Evolutionary conservation across 495 filamentous ascomycete genomes (phyloP), one percentile per base, ranked within the genome.

Genomic region (Massariosphaeria phaeospora): DNA sequence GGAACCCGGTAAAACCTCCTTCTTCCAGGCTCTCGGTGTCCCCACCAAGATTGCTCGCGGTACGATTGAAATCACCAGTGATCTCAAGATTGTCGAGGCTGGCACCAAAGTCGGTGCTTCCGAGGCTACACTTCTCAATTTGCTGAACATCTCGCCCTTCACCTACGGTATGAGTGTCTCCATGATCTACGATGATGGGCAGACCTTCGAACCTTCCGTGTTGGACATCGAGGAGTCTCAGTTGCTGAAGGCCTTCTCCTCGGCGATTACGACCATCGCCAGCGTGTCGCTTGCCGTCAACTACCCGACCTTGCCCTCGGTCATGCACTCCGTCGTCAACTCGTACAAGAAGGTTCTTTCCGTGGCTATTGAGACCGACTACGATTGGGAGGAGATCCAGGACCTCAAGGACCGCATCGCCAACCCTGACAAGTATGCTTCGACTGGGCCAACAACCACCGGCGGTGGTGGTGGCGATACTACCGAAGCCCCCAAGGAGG

Each of bases 11-110:
- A 99, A 99, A 85, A 99, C 93, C 66, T 96, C 93, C 66, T 99
- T 99, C 90, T 99, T 99, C 89, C 93, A 99, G 82, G 93, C 93
- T 70, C 94, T 99, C 73, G 93, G 93, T 87, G 89, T 99, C 74
- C 93, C 93, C 71, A 99, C 93, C 79, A 99, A 99, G 87, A 99
- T 99, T 76, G 93, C 93, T 68, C 94, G 93, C 95, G 93, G 93
- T 90, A 99, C 93, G 78, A 97, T 99, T 73, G 93, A 99, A 91
- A 99, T 99, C 73, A 95, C 90, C 48, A 82, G 85, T 66, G 93
- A 99, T 69, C 79, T 99, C 69, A 97, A 96, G 86, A 85, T 99
- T 67, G 85, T 96, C 75, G 89, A 95, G 78, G 83, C 88, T 57
- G 85, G 85, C 52, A 77, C 33, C 78, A 96, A 96, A 79, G 93